Evolutionary conservation across 2,329 filamentous ascomycete genomes (phyloP), one percentile per base, ranked within the genome.

Genomic region (Ceratocystis destructans): DNA sequence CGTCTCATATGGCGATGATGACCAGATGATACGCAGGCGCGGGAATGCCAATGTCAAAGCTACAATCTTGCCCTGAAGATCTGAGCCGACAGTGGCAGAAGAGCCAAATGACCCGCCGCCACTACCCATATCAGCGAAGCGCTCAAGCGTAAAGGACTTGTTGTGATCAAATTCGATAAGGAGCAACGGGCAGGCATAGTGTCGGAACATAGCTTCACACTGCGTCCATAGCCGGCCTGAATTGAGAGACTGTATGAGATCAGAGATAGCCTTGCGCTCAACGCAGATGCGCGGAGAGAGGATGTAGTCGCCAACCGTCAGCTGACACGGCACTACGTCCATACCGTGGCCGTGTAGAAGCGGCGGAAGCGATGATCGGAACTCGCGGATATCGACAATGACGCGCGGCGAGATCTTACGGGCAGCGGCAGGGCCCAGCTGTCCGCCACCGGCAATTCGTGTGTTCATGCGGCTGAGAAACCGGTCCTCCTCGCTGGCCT

Each of bases 131-230:
- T 88, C 86, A 62, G 87, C 86, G 71, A 90, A 82, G 0, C 88
- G 88, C 74, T 93, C 94, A 17, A 99, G 85, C 0, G 92, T 97
- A 75, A 99, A 99, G 3, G 90, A 93, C 75, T 96, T 96, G 78
- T 96, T 93, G 73, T 96, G 89, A 74, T 96, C 92, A 74, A 99
- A 99, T 75, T 99, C 94, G 72, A 99, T 97, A 57, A 99, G 83
- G 5, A 99, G 84, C 83, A 97, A 89, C 0, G 91, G 88, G 70
- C 77, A 86, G 72, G 88, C 88, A 82, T 99, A 99, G 77, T 97
- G 87, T 74, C 90, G 85, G 68, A 95, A 87, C 93, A 99, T 97
- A 61, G 88, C 86, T 76, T 97, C 93, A 50, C 88, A 88, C 78
- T 99, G 94, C 71, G 85, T 89, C 78, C 90, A 99, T 15, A 99